Conservation (phyloP, 805 yeast genomes). For the Jamesozyma spencerorum region DNA sequence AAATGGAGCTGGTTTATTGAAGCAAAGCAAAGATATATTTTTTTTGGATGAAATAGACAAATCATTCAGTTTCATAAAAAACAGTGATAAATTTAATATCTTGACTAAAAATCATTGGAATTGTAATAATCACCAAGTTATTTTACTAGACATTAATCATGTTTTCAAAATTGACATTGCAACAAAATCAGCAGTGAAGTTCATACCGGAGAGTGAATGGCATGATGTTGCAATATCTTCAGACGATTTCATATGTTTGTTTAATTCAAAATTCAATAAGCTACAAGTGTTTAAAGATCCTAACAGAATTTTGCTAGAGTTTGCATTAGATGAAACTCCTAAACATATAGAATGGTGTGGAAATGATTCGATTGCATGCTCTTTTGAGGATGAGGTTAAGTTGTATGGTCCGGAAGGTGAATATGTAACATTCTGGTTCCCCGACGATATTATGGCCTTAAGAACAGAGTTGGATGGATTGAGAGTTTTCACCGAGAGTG, state of each 20-base stretch:
- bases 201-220: slow-evolving; percentile 19
- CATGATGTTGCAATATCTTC: slow-evolving; percentile 21
- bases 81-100: slow-evolving; percentile 16
- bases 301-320: slow-evolving; percentile 20
- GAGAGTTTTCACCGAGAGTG: slow-evolving; percentile 48
- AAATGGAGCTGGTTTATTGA: slow-evolving; percentile 13
- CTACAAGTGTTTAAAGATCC: slow-evolving; percentile 40
- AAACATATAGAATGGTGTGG: slow-evolving; percentile 71
- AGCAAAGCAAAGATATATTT: slow-evolving; percentile 19
- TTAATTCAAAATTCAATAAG: slow-evolving; percentile 32
- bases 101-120: slow-evolving; percentile 27
- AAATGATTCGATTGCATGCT: slow-evolving; percentile 62
- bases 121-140: slow-evolving; percentile 11
- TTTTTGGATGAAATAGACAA: slow-evolving; percentile 1
- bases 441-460: slow-evolving; percentile 35
- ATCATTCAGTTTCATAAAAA: slow-evolving; percentile 14
- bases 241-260: slow-evolving; percentile 40
- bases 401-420: slow-evolving; percentile 59
- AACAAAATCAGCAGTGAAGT: slow-evolving; percentile 4
- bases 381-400: slow-evolving; percentile 52
- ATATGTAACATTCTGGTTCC: slow-evolving; percentile 42
- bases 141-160: slow-evolving; percentile 20
- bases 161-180: slow-evolving; percentile 11
- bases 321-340: slow-evolving; percentile 29
- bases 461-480: slow-evolving; percentile 61